These are phyloP conservation scores for Silene conica DNA, from an alignment of 148 eudicot genomes.

Conservation along the genomic window DNA sequence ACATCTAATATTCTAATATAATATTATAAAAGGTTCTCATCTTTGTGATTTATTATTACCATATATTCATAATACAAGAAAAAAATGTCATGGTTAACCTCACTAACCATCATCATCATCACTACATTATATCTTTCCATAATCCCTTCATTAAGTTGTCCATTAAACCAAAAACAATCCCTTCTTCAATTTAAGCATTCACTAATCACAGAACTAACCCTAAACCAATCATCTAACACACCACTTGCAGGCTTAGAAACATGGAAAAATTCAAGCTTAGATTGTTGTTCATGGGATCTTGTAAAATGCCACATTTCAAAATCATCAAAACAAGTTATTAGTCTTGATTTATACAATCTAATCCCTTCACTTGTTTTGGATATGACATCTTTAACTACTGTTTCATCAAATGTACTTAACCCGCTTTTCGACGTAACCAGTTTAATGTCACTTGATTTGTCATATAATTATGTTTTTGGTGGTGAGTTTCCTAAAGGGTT, in stretches of 20 bases:
- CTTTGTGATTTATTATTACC: background rate
- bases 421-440: slow-evolving; percentile 37
- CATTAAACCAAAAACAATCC: slow-evolving; percentile 41
- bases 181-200: slow-evolving; percentile 44
- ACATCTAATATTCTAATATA: no score
- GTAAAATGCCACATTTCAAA: slow-evolving; percentile 28
- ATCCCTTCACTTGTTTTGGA: slow-evolving; percentile 20
- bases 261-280: slow-evolving; percentile 30
- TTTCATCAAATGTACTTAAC: slow-evolving; percentile 24
- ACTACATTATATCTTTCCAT: slow-evolving; percentile 9
- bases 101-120: background rate
- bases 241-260: slow-evolving; percentile 29
- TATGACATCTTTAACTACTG: background rate
- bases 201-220: slow-evolving; percentile 17
- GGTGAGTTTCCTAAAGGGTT: slow-evolving; percentile 42
- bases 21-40: no score
- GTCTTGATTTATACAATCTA: slow-evolving; percentile 31
- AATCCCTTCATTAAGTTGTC: slow-evolving; percentile 25
- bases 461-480: slow-evolving; percentile 29
- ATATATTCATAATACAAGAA: background rate
- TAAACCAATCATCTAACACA: slow-evolving; percentile 11
- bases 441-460: slow-evolving; percentile 35
- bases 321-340: slow-evolving; percentile 21
- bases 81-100: slow-evolving; percentile 24
- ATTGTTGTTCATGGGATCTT: slow-evolving; percentile 45